A percentile compares a stretch with the other conserved stretches of the same genome.
phyloP scores from a whole-genome alignment of 495 filamentous ascomycete species.

The Neurospora discreta region DNA sequence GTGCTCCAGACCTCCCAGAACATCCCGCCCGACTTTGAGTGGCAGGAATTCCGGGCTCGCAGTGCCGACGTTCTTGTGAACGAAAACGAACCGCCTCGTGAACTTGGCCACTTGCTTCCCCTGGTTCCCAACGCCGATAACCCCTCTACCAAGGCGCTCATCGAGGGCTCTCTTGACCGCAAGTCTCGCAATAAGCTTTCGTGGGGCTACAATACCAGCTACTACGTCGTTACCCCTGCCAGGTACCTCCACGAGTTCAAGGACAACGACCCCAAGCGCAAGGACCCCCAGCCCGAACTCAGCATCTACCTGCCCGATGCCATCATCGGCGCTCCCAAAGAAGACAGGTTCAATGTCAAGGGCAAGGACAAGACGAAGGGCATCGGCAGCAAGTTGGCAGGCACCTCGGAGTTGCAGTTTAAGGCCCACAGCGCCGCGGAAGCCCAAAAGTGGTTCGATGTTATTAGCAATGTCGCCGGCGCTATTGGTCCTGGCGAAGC shows the following conservation, averaged over 20 bases:
- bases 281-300: constrained; percentile 74
- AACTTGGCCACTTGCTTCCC: constrained; percentile 47
- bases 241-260: constrained; percentile 94
- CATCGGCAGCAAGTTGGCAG: constrained; percentile 41
- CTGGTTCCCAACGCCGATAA: constrained; percentile 84
- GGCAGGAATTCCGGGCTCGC: constrained; percentile 67
- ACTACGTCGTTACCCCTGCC: constrained; percentile 80
- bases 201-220: constrained; percentile 66
- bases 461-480: constrained; percentile 43
- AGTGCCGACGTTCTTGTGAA: constrained; percentile 66
- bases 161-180: constrained; percentile 78
- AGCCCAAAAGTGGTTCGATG: constrained; percentile 72
- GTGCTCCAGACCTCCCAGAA: constrained; percentile 66
- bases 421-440: constrained; percentile 61
- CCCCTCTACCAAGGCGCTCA: constrained; percentile 62
- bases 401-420: constrained; percentile 41
- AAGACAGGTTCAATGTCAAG: constrained; percentile 84
- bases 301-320: constrained; percentile 92
- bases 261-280: constrained; percentile 65
- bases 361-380: constrained; percentile 65
- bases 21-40: constrained; percentile 88
- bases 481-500: constrained; percentile 21
- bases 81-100: constrained; percentile 59
- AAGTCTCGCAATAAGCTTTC: constrained; percentile 67
- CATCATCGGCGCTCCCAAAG: constrained; percentile 59